These are phyloP conservation scores for Gillenia trifoliata DNA, from an alignment of 306 rosid species.

Conservation along the genomic window DNA sequence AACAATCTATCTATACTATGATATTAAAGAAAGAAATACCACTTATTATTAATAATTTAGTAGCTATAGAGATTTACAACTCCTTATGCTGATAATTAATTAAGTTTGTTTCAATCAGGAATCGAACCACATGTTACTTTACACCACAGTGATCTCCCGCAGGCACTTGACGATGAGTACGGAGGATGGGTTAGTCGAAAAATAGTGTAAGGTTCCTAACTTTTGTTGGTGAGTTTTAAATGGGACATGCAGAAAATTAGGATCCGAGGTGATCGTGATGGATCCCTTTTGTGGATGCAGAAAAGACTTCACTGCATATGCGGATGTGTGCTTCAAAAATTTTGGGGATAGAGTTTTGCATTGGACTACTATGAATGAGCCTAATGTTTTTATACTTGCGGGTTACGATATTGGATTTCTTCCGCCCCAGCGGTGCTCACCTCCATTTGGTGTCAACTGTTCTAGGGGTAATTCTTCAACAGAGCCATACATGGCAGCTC, in stretches of 20 bases:
- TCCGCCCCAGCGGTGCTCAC: slow-evolving; percentile 67
- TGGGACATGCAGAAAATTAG: no score
- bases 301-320: slow-evolving; percentile 62
- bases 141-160: slow-evolving; percentile 56
- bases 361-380: slow-evolving; percentile 64
- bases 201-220: slow-evolving; percentile 42
- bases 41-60: not conserved
- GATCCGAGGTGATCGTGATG: no score
- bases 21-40: no score
- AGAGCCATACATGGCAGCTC: slow-evolving; percentile 59
- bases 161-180: slow-evolving; percentile 70
- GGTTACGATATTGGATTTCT: slow-evolving; percentile 44
- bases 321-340: slow-evolving; percentile 63
- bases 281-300: slow-evolving; percentile 31
- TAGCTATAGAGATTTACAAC: not conserved
- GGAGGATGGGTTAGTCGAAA: slow-evolving; percentile 72
- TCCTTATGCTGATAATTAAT: no score
- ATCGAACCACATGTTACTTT: slow-evolving; percentile 72
- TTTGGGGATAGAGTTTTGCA: slow-evolving; percentile 68
- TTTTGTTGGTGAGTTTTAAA: not conserved
- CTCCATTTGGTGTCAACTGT: slow-evolving; percentile 43
- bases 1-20: not conserved
- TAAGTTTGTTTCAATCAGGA: slow-evolving; percentile 33
- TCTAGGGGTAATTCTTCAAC: slow-evolving; percentile 51
- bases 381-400: slow-evolving; percentile 34